Conservation (phyloP, 2,329 filamentous ascomycete genomes). For the Cercospora sp. region DNA sequence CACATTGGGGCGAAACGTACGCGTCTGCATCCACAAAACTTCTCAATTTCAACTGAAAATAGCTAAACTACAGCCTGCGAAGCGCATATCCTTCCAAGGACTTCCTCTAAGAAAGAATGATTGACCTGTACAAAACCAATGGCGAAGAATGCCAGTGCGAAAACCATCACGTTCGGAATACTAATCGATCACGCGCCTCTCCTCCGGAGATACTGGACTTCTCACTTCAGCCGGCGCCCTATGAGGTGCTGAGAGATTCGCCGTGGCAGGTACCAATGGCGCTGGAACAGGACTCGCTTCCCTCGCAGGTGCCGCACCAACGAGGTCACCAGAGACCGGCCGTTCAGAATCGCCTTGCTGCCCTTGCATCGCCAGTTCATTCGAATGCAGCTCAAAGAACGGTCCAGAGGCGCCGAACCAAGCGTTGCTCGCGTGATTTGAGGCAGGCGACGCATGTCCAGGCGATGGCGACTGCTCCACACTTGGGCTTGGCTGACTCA, state of each 20-base stretch:
- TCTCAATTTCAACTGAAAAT: not conserved
- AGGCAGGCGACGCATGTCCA: not conserved
- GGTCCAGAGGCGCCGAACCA: conserved; percentile 1
- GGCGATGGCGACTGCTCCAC: conserved; percentile 9
- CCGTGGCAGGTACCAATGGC: not conserved
- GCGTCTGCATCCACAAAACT: not conserved
- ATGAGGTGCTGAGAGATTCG: not conserved
- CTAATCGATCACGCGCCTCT: not conserved
- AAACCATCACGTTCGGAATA: not conserved
- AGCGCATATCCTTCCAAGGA: not conserved
- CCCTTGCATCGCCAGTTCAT: conserved; percentile 3
- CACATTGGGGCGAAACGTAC: not conserved
- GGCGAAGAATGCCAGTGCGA: not conserved
- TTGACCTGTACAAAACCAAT: not conserved
- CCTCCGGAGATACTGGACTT: not conserved
- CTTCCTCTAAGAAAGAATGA: not conserved
- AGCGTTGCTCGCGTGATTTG: not conserved
- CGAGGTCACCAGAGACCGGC: not conserved
- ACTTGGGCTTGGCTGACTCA: conserved; percentile 13
- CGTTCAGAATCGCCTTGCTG: not conserved
- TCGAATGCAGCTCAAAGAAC: conserved; percentile 5
- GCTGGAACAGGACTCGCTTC: not conserved
- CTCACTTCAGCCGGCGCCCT: not conserved
- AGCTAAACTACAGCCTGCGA: not conserved
- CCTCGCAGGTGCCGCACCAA: not conserved